phyloP scores from a whole-genome alignment of 257 asterid genomes.

The Solanum ahanhuiri region DNA sequence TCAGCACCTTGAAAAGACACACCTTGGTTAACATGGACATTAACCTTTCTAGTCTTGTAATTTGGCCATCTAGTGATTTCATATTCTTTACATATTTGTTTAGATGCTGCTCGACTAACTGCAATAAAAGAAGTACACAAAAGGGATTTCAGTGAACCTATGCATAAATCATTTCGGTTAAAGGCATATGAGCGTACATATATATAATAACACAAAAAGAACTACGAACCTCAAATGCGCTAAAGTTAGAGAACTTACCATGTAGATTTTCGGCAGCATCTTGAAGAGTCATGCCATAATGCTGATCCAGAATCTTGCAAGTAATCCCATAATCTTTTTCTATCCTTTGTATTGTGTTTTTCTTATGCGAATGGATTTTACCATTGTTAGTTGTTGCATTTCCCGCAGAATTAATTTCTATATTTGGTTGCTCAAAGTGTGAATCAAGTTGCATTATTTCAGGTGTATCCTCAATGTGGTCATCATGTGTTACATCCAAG shows the following conservation, averaged over 20 bases:
- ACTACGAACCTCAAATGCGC: background rate
- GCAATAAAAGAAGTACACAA: background rate
- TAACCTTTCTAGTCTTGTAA: background rate
- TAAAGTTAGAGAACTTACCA: background rate
- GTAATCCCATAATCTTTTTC: background rate
- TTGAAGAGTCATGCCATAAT: background rate
- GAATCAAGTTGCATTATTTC: background rate
- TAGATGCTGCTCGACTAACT: background rate
- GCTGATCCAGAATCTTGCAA: background rate
- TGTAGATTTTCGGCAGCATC: background rate
- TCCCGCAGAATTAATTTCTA: background rate
- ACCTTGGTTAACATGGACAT: background rate
- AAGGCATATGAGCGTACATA: background rate
- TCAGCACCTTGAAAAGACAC: background rate
- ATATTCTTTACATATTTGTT: no score
- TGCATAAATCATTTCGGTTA: background rate
- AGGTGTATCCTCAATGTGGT: background rate
- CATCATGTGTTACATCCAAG: background rate
- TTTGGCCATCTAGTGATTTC: background rate
- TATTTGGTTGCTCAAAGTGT: background rate
- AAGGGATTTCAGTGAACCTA: background rate
- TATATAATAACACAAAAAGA: background rate
- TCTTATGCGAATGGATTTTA: background rate
- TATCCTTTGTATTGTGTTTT: background rate
- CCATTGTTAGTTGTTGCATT: background rate